Evolutionary conservation across 1,284 basidiomycete genomes (phyloP).

Genomic region (Xerocomus cyaneibrunnescens): DNA sequence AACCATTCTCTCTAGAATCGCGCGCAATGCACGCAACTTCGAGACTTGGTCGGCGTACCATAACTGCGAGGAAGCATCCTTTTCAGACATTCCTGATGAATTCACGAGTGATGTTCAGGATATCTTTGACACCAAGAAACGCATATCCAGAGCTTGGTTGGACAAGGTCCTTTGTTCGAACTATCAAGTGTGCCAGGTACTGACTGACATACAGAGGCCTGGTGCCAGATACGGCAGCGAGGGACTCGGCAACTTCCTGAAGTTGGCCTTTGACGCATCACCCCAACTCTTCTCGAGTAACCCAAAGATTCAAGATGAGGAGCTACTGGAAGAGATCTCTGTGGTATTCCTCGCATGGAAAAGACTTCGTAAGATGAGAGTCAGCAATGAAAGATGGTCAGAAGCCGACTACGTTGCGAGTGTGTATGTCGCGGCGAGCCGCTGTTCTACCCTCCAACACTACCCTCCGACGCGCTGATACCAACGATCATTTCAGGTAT

Average conservation of each 20-base stretch:
- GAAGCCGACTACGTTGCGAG: conserved; percentile 57
- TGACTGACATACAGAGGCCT: conserved; percentile 11
- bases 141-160: conserved; percentile 37
- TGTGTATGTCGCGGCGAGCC: conserved; percentile 40
- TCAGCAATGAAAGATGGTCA: conserved; percentile 46
- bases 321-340: conserved; percentile 41
- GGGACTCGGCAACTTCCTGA: conserved; percentile 42
- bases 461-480: neutral
- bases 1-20: conserved; percentile 35
- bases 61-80: conserved; percentile 40
- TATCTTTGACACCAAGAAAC: conserved; percentile 34
- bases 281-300: conserved; percentile 44
- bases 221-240: conserved; percentile 22
- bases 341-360: conserved; percentile 47
- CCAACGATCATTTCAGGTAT: conserved; percentile 38
- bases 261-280: conserved; percentile 35
- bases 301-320: conserved; percentile 20
- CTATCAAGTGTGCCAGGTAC: neutral
- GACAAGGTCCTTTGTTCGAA: conserved; percentile 27
- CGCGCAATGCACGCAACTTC: conserved; percentile 41
- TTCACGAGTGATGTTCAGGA: conserved; percentile 33
- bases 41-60: conserved; percentile 44
- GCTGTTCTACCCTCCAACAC: too few species aligned
- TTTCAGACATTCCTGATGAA: conserved; percentile 38
- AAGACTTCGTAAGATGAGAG: conserved; percentile 43